Percentiles rank a stretch among this genome's conserved stretches.
These are phyloP conservation scores for Candida khao-thaluensis DNA, from an alignment of 805 yeast genomes.

Conservation along the genomic window DNA sequence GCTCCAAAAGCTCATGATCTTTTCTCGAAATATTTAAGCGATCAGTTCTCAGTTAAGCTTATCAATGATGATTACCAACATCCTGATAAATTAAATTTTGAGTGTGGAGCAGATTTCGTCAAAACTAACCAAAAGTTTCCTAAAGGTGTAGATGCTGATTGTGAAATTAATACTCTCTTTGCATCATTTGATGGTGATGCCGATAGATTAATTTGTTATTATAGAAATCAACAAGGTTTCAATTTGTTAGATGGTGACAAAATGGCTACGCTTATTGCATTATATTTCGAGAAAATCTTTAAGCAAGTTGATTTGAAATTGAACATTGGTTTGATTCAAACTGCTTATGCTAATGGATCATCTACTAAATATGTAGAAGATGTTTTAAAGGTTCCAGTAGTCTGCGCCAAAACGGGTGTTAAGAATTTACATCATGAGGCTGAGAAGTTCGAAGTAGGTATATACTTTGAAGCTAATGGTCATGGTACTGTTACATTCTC, in stretches of 20 bases:
- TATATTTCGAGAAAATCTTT: constrained; percentile 53
- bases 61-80: constrained; percentile 54
- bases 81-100: constrained; percentile 63
- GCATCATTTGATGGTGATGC: constrained; percentile 98
- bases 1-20: constrained; percentile 66
- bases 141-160: constrained; percentile 42
- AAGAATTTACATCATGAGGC: constrained; percentile 95
- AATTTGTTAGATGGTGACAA: constrained; percentile 87
- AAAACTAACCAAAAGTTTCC: constrained; percentile 87
- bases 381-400: constrained; percentile 69
- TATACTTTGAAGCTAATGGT: constrained; percentile 98
- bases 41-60: constrained; percentile 39
- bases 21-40: constrained; percentile 37
- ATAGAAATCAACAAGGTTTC: constrained; percentile 44
- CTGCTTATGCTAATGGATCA: constrained; percentile 96
- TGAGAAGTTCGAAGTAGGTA: constrained; percentile 79
- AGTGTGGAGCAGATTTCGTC: constrained; percentile 95
- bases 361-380: constrained; percentile 72
- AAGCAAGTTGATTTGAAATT: constrained; percentile 47
- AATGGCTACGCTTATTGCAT: constrained; percentile 81
- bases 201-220: constrained; percentile 86
- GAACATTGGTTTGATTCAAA: constrained; percentile 84
- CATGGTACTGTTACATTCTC: constrained; percentile 94
- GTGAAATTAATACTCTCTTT: constrained; percentile 50
- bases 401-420: constrained; percentile 93